phyloP scores from a whole-genome alignment of 2,329 filamentous ascomycete species.

The Cladosporium cucumerinum region DNA sequence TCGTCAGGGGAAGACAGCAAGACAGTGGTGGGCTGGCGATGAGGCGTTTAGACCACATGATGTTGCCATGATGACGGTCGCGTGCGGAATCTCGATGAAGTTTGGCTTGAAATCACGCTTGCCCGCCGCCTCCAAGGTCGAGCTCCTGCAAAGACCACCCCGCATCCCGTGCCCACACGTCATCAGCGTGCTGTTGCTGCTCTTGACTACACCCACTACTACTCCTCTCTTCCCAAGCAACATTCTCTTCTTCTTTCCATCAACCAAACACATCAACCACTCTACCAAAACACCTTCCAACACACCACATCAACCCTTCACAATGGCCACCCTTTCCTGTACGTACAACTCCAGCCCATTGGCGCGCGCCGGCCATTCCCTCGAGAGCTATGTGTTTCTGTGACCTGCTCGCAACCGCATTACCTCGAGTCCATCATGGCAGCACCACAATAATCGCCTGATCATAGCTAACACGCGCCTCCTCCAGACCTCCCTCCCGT shows the following conservation, averaged over 20 bases:
- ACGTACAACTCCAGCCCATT: conserved; percentile 33
- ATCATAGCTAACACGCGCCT: conserved; percentile 5
- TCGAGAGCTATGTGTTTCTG: conserved; percentile 12
- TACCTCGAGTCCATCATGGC: conserved; percentile 1
- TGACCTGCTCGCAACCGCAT: neutral
- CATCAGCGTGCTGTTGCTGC: neutral
- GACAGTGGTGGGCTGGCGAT: neutral
- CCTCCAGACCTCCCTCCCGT: conserved; percentile 68
- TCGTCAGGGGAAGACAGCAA: neutral
- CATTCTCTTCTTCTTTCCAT: conserved; percentile 11
- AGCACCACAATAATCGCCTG: conserved; percentile 1
- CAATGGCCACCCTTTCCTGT: conserved; percentile 61
- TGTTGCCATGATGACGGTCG: conserved; percentile 10
- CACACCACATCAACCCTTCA: conserved; percentile 11
- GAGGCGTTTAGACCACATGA: conserved; percentile 7
- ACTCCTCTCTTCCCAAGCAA: conserved; percentile 5
- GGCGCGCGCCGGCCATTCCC: neutral
- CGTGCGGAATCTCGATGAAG: conserved; percentile 9
- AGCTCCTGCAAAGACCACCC: conserved; percentile 2
- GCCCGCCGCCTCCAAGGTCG: conserved; percentile 8
- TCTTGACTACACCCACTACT: neutral
- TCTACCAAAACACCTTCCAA: conserved; percentile 6
- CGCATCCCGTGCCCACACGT: conserved; percentile 4
- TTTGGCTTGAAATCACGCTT: conserved; percentile 11
- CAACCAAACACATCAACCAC: conserved; percentile 8